A percentile compares a stretch with the other conserved stretches of the same genome.
Conservation (phyloP, 441 rosid species). For the Populus hybrid region DNA sequence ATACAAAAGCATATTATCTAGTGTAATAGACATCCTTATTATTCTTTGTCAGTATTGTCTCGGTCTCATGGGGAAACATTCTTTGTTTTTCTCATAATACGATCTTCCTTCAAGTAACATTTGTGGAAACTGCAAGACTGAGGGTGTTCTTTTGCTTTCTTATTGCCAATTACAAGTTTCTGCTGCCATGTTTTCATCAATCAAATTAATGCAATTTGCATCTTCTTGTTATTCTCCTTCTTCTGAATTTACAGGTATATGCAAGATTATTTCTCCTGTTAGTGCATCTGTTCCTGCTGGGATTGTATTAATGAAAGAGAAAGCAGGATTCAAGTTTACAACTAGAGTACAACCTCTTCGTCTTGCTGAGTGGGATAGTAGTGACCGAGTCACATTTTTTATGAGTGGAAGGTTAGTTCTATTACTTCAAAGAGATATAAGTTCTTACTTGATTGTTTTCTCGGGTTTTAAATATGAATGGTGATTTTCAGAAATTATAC, state of each 20-base stretch:
- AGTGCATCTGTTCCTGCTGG: slow-evolving; percentile 95
- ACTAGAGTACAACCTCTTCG: slow-evolving; percentile 99
- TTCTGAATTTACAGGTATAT: slow-evolving; percentile 54
- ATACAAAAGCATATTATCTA: background rate
- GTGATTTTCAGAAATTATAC: slow-evolving; percentile 78
- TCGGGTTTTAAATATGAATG: slow-evolving; percentile 27
- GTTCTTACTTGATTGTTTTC: slow-evolving; percentile 2
- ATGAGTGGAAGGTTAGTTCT: slow-evolving; percentile 92
- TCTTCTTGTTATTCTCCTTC: too few relatives aligned
- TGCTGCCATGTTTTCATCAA: background rate
- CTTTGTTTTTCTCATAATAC: background rate
- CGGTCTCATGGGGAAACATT: background rate
- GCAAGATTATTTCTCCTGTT: slow-evolving; percentile 90
- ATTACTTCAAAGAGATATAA: slow-evolving; percentile 10
- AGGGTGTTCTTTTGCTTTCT: background rate
- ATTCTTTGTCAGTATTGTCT: background rate
- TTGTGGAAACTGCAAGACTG: background rate
- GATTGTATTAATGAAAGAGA: slow-evolving; percentile 80
- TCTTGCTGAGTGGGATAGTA: slow-evolving; percentile 93
- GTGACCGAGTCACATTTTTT: slow-evolving; percentile 92
- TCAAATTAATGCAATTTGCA: background rate
- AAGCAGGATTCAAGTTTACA: slow-evolving; percentile 87
- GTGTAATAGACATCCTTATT: background rate
- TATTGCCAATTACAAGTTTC: background rate
- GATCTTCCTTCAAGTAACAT: background rate